phyloP scores from a whole-genome alignment of 1,284 basidiomycete species.

The Trichosporon faecale region DNA sequence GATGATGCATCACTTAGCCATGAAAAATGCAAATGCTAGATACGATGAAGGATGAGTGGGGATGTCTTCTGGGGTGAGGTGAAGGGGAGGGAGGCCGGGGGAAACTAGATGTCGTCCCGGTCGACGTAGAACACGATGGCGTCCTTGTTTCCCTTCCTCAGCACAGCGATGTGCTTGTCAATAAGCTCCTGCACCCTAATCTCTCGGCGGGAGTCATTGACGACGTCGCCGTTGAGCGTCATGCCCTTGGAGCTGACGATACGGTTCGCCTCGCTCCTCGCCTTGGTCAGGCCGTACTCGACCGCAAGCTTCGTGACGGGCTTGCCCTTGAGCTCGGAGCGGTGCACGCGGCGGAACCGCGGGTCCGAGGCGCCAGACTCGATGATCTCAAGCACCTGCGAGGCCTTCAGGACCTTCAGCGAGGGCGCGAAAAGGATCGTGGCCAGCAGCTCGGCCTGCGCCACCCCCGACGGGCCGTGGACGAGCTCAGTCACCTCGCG shows the following conservation, averaged over 20 bases:
- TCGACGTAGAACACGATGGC: slow-evolving; percentile 61
- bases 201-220: slow-evolving; percentile 44
- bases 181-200: slow-evolving; percentile 60
- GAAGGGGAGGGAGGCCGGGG: too few species aligned
- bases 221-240: slow-evolving; percentile 58
- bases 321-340: slow-evolving; percentile 55
- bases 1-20: slow-evolving; percentile 8
- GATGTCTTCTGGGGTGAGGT: not conserved
- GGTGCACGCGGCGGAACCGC: slow-evolving; percentile 57
- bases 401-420: slow-evolving; percentile 53
- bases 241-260: slow-evolving; percentile 58
- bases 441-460: slow-evolving; percentile 62
- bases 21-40: not conserved
- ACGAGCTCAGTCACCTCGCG: slow-evolving; percentile 83
- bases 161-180: slow-evolving; percentile 62
- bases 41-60: not conserved
- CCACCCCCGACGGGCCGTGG: slow-evolving; percentile 60
- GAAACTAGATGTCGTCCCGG: not conserved
- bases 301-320: slow-evolving; percentile 62
- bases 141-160: slow-evolving; percentile 73
- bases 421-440: slow-evolving; percentile 59
- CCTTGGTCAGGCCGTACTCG: slow-evolving; percentile 55
- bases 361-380: slow-evolving; percentile 55
- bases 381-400: slow-evolving; percentile 60
- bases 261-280: slow-evolving; percentile 55